These are phyloP conservation scores for Hyaloscypha variabilis DNA, from an alignment of 495 filamentous ascomycete genomes.

Conservation along the genomic window DNA sequence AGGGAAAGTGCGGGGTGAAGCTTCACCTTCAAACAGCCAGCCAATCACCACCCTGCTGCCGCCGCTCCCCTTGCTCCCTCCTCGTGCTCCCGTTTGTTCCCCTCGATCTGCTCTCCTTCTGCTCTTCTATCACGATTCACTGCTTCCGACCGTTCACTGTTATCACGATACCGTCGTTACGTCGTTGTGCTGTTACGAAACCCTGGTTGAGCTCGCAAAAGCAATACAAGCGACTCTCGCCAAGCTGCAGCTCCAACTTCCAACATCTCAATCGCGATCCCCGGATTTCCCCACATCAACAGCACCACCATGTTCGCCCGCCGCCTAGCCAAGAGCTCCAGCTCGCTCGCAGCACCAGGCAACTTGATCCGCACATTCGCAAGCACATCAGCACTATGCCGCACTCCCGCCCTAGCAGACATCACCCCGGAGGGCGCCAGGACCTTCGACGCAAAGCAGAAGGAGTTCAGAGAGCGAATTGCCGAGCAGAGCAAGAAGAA, in stretches of 20 bases:
- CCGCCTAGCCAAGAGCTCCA: conserved; percentile 44
- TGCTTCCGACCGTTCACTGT: not conserved
- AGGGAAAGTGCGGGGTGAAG: conserved; percentile 26
- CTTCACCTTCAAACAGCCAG: conserved; percentile 1
- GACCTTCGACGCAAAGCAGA: conserved; percentile 78
- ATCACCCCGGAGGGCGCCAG: conserved; percentile 70
- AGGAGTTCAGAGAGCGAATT: conserved; percentile 82
- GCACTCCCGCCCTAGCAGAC: conserved; percentile 77
- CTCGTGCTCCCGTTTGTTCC: conserved; percentile 1
- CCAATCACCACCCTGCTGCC: conserved; percentile 16
- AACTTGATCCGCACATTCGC: conserved; percentile 62
- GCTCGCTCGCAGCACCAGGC: conserved; percentile 28
- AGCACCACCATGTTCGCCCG: conserved; percentile 37
- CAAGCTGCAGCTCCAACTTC: conserved; percentile 11
- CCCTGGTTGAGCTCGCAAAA: not conserved
- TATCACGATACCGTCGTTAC: not conserved
- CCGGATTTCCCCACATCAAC: conserved; percentile 18
- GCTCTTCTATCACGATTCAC: conserved; percentile 6
- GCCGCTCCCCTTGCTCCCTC: not conserved
- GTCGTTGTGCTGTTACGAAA: not conserved
- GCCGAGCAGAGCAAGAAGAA: conserved; percentile 70
- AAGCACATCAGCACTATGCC: conserved; percentile 50
- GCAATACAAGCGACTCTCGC: not conserved
- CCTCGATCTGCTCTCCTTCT: conserved; percentile 8
- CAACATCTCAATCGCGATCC: conserved; percentile 17